Evolutionary conservation across 1,139 yeast species (phyloP).

Genomic region (Pichia inconspicua): DNA sequence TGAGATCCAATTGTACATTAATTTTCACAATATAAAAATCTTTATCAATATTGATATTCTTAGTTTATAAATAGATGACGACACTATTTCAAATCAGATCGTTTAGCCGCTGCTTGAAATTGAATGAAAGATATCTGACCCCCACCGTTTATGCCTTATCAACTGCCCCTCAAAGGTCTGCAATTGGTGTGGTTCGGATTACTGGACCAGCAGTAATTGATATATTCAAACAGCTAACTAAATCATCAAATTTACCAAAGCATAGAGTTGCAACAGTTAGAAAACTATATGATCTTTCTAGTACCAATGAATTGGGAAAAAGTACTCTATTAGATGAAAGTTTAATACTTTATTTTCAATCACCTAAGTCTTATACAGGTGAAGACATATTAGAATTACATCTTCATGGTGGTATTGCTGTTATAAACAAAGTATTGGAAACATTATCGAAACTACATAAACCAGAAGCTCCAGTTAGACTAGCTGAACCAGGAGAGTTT

Average conservation of each 20-base stretch:
- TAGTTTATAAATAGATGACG: neutral
- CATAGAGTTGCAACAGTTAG: constrained; percentile 53
- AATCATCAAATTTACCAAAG: constrained; percentile 31
- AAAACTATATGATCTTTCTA: constrained; percentile 33
- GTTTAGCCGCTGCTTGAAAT: neutral
- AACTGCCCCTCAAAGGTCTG: constrained; percentile 74
- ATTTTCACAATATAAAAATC: neutral
- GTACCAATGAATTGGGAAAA: constrained; percentile 23
- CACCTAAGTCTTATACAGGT: constrained; percentile 86
- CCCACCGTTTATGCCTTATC: constrained; percentile 82
- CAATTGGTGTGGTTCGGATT: constrained; percentile 77
- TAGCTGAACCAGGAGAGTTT: constrained; percentile 93
- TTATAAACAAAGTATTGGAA: constrained; percentile 56
- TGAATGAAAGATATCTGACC: neutral
- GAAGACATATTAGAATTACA: constrained; percentile 86
- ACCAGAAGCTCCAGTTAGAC: constrained; percentile 44
- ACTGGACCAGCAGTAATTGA: constrained; percentile 60
- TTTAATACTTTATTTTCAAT: constrained; percentile 55
- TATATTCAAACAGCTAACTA: constrained; percentile 43
- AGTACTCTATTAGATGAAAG: constrained; percentile 63
- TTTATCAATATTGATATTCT: too few relatives aligned
- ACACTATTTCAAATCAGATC: neutral
- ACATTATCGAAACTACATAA: constrained; percentile 51
- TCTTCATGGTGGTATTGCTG: constrained; percentile 90
- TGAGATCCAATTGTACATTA: neutral